These are phyloP conservation scores for Phyllosticta capitalensis DNA, from an alignment of 2,329 filamentous ascomycete species.

Conservation along the genomic window DNA sequence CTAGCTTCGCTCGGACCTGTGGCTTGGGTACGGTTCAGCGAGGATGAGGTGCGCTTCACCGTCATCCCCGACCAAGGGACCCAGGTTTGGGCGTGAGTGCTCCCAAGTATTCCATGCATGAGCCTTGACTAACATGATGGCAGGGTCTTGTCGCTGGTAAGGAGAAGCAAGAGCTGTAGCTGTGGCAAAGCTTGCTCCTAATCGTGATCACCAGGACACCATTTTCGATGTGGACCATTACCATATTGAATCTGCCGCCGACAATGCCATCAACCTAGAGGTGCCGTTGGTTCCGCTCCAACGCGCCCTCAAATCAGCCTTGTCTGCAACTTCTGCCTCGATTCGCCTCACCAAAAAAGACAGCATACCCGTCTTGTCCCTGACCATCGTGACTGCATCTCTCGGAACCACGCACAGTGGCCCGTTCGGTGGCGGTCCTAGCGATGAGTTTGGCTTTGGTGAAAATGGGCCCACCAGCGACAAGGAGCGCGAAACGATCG, in stretches of 20 bases:
- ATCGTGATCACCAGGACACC: constrained; percentile 50
- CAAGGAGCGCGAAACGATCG: constrained; percentile 75
- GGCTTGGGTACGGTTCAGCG: constrained; percentile 81
- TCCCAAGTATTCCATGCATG: constrained; percentile 11
- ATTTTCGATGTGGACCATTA: constrained; percentile 73
- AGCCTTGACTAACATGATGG: constrained; percentile 13
- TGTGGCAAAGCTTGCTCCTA: neutral
- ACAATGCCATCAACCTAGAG: constrained; percentile 94
- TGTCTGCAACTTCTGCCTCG: constrained; percentile 69
- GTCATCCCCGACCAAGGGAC: constrained; percentile 91
- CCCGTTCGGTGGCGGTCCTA: constrained; percentile 21
- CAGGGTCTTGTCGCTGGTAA: constrained; percentile 35
- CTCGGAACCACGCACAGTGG: constrained; percentile 40
- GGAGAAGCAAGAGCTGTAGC: constrained; percentile 12
- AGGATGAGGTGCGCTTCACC: constrained; percentile 83
- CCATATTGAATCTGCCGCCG: constrained; percentile 73
- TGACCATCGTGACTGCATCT: constrained; percentile 78
- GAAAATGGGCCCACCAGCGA: constrained; percentile 40
- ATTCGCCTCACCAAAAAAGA: constrained; percentile 91
- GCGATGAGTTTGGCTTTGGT: constrained; percentile 19
- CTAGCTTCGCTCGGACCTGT: constrained; percentile 65
- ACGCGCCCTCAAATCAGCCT: constrained; percentile 81
- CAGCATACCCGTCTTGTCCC: constrained; percentile 71
- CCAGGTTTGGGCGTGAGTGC: constrained; percentile 84
- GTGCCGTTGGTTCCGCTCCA: constrained; percentile 80